A percentile compares a stretch with the other conserved stretches of the same genome.
These are phyloP conservation scores for Spizellomyces sp. DNA, from an alignment of 192 early-diverging fungal species.

Conservation along the genomic window DNA sequence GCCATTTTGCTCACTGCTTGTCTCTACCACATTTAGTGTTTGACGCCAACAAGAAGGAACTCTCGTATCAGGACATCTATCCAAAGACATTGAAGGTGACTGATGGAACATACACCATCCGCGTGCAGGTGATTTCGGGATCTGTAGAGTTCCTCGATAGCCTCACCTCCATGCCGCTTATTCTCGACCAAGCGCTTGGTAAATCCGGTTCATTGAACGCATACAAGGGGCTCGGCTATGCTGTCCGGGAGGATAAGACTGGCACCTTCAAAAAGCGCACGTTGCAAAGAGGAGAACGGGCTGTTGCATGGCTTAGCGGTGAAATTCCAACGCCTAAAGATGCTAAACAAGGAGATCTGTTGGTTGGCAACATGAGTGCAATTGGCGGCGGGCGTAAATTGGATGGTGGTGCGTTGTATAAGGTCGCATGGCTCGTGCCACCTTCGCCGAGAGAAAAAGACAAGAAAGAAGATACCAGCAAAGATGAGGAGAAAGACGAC, in stretches of 20 bases:
- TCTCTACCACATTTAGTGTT: conserved; percentile 50
- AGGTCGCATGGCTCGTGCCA: conserved; percentile 53
- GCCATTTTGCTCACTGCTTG: neutral
- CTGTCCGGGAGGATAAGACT: conserved; percentile 44
- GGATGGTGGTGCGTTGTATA: conserved; percentile 30
- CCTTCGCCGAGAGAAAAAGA: conserved; percentile 50
- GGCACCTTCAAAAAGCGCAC: conserved; percentile 45
- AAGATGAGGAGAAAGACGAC: conserved; percentile 31
- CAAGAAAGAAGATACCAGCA: conserved; percentile 28
- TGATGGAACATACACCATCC: conserved; percentile 83
- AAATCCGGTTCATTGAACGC: conserved; percentile 57
- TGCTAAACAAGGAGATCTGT: conserved; percentile 76
- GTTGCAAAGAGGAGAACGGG: conserved; percentile 53
- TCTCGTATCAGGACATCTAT: conserved; percentile 73
- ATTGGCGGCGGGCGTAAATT: conserved; percentile 34
- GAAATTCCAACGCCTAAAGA: conserved; percentile 59
- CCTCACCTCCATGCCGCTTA: conserved; percentile 61
- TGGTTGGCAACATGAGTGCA: conserved; percentile 70
- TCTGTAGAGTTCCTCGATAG: conserved; percentile 73
- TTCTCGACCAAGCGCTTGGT: conserved; percentile 64
- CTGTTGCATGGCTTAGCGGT: conserved; percentile 60
- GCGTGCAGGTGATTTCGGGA: conserved; percentile 75
- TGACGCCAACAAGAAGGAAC: conserved; percentile 76
- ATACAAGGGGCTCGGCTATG: conserved; percentile 59
- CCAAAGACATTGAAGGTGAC: conserved; percentile 66